These are phyloP conservation scores for Beauveria sp. DNA, from an alignment of 2,329 filamentous ascomycete species.

Conservation along the genomic window DNA sequence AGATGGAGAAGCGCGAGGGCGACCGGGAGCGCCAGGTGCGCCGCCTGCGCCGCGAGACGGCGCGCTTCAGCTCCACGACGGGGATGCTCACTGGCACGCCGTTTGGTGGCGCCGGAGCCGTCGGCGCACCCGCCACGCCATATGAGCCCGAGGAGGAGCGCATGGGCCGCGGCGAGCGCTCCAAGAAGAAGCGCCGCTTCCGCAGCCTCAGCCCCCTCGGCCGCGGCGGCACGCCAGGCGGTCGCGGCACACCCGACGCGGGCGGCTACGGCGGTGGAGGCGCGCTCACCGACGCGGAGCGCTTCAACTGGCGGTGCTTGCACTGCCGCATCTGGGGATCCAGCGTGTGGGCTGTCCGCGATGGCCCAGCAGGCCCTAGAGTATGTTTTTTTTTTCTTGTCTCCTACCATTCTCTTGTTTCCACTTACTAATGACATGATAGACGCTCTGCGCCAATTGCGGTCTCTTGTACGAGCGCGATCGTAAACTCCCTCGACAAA, in stretches of 20 bases:
- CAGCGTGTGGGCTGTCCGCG: slow-evolving; percentile 89
- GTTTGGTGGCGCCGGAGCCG: slow-evolving; percentile 38
- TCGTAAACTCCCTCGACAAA: slow-evolving; percentile 61
- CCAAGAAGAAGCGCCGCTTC: slow-evolving; percentile 92
- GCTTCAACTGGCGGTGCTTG: slow-evolving; percentile 75
- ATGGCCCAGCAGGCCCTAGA: slow-evolving; percentile 77
- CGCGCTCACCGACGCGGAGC: slow-evolving; percentile 67
- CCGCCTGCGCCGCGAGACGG: slow-evolving; percentile 80
- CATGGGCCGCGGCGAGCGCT: slow-evolving; percentile 85
- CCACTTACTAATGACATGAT: slow-evolving; percentile 15
- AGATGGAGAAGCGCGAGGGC: slow-evolving; percentile 94
- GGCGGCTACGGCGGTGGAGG: slow-evolving; percentile 65
- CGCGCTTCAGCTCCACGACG: slow-evolving; percentile 79
- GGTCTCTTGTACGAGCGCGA: slow-evolving; percentile 84
- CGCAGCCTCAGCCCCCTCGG: slow-evolving; percentile 76
- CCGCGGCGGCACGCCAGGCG: slow-evolving; percentile 55
- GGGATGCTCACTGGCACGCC: slow-evolving; percentile 70
- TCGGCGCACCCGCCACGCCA: slow-evolving; percentile 25
- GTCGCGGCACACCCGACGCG: slow-evolving; percentile 73
- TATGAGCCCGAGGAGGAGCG: slow-evolving; percentile 61
- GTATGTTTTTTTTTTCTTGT: slow-evolving; percentile 44
- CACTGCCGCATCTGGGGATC: slow-evolving; percentile 86
- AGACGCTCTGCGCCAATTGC: slow-evolving; percentile 91
- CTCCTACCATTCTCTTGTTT: neutral
- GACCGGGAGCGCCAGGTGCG: slow-evolving; percentile 89